phyloP scores from a whole-genome alignment of 2,329 filamentous ascomycete species.

The Penicillium aurantiogriseum region DNA sequence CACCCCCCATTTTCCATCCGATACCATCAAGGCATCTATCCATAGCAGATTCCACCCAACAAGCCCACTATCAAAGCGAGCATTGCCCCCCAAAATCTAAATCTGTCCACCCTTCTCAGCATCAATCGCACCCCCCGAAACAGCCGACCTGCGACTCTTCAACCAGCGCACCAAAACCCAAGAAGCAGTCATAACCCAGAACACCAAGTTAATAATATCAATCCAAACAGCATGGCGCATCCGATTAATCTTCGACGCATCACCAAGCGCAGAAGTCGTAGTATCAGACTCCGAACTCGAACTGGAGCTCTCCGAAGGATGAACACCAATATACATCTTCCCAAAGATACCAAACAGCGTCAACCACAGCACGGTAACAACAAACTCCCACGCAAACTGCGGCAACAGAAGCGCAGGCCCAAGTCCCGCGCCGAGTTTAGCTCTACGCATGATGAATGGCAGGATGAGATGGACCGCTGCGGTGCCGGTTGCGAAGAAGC shows the following conservation, averaged over 20 bases:
- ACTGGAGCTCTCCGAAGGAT: constrained; percentile 40
- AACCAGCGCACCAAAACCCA: constrained; percentile 40
- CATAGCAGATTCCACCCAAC: not conserved
- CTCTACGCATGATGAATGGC: constrained; percentile 43
- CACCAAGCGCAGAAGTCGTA: constrained; percentile 1
- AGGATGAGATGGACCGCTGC: constrained; percentile 65
- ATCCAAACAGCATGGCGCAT: constrained; percentile 91
- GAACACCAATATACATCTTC: constrained; percentile 70
- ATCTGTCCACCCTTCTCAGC: constrained; percentile 20
- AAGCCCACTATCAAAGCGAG: constrained; percentile 1
- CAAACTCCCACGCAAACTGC: constrained; percentile 65
- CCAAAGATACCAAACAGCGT: constrained; percentile 82
- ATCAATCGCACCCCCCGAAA: constrained; percentile 12
- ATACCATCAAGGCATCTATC: not conserved
- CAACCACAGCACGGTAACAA: constrained; percentile 77
- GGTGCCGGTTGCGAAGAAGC: constrained; percentile 63
- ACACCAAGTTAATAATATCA: constrained; percentile 68
- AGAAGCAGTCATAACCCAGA: constrained; percentile 68
- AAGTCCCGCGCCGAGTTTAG: constrained; percentile 22
- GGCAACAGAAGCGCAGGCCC: constrained; percentile 37
- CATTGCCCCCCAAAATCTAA: not conserved
- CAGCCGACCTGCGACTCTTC: constrained; percentile 22
- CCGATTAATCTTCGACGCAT: constrained; percentile 52
- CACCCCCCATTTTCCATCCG: not conserved
- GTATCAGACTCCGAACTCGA: not conserved